Conservation (phyloP, 371 early-diverging fungal genomes). For the Globomyces sp. region DNA sequence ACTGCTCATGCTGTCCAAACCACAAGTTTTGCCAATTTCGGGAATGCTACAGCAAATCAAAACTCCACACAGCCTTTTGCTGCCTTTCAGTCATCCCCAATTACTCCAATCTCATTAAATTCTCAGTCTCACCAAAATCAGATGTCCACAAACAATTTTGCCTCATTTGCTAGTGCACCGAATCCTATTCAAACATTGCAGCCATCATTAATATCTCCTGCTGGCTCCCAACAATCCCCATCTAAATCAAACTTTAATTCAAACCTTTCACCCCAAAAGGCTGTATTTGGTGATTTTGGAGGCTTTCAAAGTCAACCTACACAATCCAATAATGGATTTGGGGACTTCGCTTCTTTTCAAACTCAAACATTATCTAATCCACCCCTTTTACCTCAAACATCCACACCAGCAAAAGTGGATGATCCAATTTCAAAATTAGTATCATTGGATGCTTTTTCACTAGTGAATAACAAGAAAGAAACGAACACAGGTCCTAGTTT, state of each 20-base stretch:
- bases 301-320: not conserved
- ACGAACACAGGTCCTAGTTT: constrained; percentile 35
- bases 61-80: not conserved
- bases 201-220: not conserved
- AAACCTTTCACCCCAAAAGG: not conserved
- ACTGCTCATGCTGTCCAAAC: not conserved
- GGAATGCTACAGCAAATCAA: not conserved
- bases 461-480: constrained; percentile 30
- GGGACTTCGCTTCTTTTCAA: constrained; percentile 28
- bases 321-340: constrained; percentile 15
- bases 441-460: constrained; percentile 38
- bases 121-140: not conserved
- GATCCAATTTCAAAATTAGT: constrained; percentile 44
- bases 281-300: not conserved
- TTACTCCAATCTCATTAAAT: not conserved
- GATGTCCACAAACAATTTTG: not conserved
- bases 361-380: constrained; percentile 1
- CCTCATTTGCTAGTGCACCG: not conserved
- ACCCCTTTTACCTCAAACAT: not conserved
- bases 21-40: constrained; percentile 1
- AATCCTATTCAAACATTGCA: not conserved
- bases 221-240: not conserved
- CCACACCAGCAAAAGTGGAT: constrained; percentile 8
- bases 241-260: not conserved
- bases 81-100: not conserved